phyloP scores from a whole-genome alignment of 2,329 filamentous ascomycete species.

The Aspergillus piperis region DNA sequence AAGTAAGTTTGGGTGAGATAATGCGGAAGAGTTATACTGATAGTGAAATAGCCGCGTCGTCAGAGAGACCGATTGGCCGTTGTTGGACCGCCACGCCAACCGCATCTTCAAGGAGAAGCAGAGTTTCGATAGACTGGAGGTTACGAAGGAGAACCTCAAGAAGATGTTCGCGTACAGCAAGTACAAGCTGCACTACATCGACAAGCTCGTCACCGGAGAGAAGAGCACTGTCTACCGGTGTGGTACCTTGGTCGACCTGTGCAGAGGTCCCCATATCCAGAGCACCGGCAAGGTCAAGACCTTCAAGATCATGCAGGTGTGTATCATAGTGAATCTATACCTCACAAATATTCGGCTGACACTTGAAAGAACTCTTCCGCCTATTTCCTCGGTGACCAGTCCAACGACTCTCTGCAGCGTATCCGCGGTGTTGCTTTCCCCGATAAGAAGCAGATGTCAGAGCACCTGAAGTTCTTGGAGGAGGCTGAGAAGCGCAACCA shows the following conservation, averaged over 20 bases:
- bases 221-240: conserved; percentile 93
- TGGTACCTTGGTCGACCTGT: conserved; percentile 91
- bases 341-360: background rate
- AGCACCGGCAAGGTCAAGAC: conserved; percentile 92
- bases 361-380: conserved; percentile 66
- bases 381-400: conserved; percentile 91
- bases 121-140: conserved; percentile 82
- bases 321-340: conserved; percentile 2
- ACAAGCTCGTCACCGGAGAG: conserved; percentile 88
- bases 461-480: conserved; percentile 92
- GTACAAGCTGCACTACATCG: conserved; percentile 98
- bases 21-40: conserved; percentile 22
- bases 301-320: conserved; percentile 83
- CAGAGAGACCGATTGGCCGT: conserved; percentile 76
- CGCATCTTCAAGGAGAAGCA: conserved; percentile 96
- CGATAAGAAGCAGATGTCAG: conserved; percentile 90
- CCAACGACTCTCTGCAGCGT: conserved; percentile 92
- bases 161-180: conserved; percentile 98
- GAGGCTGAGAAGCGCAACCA: conserved; percentile 98
- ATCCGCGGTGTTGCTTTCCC: conserved; percentile 97
- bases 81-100: conserved; percentile 75
- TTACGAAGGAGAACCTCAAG: conserved; percentile 86
- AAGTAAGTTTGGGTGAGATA: conserved; percentile 44
- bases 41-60: conserved; percentile 57
- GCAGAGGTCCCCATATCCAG: conserved; percentile 90